phyloP scores from a whole-genome alignment of 164 flowering plant species.

The Vitis vinifera region DNA sequence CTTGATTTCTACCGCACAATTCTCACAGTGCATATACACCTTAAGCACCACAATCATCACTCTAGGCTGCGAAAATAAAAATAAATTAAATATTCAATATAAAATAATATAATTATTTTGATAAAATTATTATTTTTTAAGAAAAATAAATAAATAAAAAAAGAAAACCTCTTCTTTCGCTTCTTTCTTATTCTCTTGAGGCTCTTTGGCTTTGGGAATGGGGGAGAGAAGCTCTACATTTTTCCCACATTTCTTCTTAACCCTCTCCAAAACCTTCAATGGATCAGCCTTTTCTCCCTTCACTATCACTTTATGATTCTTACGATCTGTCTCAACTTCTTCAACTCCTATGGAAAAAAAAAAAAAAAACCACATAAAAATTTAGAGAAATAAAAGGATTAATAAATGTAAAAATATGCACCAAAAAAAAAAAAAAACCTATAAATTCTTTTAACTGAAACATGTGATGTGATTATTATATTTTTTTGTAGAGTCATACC shows the following conservation, averaged over 20 bases:
- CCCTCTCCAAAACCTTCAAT: conserved; percentile 30
- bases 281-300: conserved; percentile 47
- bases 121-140: too few relatives aligned
- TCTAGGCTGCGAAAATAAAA: conserved; percentile 18
- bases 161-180: conserved; percentile 14
- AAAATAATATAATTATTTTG: not conserved
- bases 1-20: conserved; percentile 45
- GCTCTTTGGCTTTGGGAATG: conserved; percentile 15
- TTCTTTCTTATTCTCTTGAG: not conserved
- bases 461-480: too few relatives aligned
- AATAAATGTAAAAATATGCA: not conserved
- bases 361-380: not conserved
- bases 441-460: too few relatives aligned
- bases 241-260: conserved; percentile 34
- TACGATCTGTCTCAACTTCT: conserved; percentile 25
- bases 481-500: conserved; percentile 20
- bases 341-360: conserved; percentile 38
- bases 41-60: conserved; percentile 32
- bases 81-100: not conserved
- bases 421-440: not conserved
- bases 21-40: conserved; percentile 47
- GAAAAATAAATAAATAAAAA: not conserved
- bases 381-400: not conserved
- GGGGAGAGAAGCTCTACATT: conserved; percentile 53
- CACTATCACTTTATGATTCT: conserved; percentile 31